Evolutionary conservation across 306 rosid genomes (phyloP), one percentile per base, ranked within the genome.

Genomic region (Sesbania bispinosa): DNA sequence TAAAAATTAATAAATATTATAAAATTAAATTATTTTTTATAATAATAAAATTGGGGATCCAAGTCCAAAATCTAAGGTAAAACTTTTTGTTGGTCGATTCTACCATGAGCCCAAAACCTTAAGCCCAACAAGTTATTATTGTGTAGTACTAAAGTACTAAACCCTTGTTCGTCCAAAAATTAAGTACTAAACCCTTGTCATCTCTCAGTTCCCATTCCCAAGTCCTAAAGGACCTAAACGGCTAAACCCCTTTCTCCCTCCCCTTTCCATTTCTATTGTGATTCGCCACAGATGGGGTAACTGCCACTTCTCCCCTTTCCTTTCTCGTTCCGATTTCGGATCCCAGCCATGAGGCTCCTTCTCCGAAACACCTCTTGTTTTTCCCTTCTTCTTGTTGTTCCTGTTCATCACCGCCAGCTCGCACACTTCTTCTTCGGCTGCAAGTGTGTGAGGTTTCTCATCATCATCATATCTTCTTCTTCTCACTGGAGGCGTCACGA

Each of bases 401-500:
- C n/a, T n/a, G n/a, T n/a, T n/a, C 73, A 0, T 50, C 71, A 0
- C 54, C 18, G 0, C 57, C 57, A 10, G 0, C 66, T 60, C 71
- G 74, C 47, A 36, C 73, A 14, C 53, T 76, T 16, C 45, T 77
- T 24, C 38, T 86, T 29, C 63, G 57, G 7, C 10, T 46, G 30
- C 82, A 62, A 35, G 4, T 76, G 2, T 69, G 81, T 20, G 83
- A 70, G 11, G 62, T 84, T 1, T 70, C 91, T 35, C 39, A 35
- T 0, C 39, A 7, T 8, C 39, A 11, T 19, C 35, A 15, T 38
- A 78, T 5, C 6, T 48, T 7, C 23, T 14, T 7, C 24, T 0
- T 2, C 55, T 64, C 55, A 68, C 4, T 55, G 67, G 58, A 74
- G 84, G 50, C 83, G 79, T 6, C 79, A 33, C 0, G 96, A 87